Evolutionary conservation across 2,329 filamentous ascomycete species (phyloP).

Genomic region (Fonsecaea nubica): DNA sequence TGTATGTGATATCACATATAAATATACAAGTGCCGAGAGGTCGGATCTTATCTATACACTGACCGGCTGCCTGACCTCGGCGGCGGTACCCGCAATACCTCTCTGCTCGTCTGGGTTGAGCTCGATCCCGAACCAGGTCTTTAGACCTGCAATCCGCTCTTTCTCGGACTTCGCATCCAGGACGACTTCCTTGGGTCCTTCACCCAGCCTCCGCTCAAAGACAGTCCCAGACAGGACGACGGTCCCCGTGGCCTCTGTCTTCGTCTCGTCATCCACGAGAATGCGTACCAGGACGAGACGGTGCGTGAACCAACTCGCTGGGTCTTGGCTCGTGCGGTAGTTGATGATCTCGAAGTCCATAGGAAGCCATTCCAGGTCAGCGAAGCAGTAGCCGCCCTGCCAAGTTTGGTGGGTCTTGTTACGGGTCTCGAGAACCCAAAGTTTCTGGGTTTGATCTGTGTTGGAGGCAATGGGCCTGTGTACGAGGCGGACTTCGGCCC

Average conservation of each 20-base stretch:
- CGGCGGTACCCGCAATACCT: slow-evolving; percentile 59
- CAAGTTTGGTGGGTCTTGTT: slow-evolving; percentile 49
- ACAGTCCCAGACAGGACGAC: slow-evolving; percentile 59
- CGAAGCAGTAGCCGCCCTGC: slow-evolving; percentile 69
- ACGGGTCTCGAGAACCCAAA: slow-evolving; percentile 32
- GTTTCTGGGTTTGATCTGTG: slow-evolving; percentile 24
- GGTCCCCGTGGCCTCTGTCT: slow-evolving; percentile 58
- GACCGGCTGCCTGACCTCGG: slow-evolving; percentile 49
- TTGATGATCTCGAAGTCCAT: slow-evolving; percentile 69
- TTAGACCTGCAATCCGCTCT: slow-evolving; percentile 61
- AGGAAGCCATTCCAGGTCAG: slow-evolving; percentile 67
- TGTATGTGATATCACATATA: no score
- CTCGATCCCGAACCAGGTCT: slow-evolving; percentile 60
- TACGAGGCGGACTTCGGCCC: slow-evolving; percentile 63
- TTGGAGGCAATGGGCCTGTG: slow-evolving; percentile 50
- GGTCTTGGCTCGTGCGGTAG: slow-evolving; percentile 59
- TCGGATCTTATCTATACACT: slow-evolving; percentile 7
- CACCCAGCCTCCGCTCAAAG: slow-evolving; percentile 43
- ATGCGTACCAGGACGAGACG: slow-evolving; percentile 62
- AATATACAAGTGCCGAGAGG: no score
- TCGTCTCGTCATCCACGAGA: slow-evolving; percentile 57
- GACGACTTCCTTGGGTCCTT: slow-evolving; percentile 58
- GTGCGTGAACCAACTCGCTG: slow-evolving; percentile 61
- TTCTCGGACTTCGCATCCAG: slow-evolving; percentile 58
- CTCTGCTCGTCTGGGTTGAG: slow-evolving; percentile 58